phyloP scores from a whole-genome alignment of 768 basidiomycete genomes.

The Suillus plorans region DNA sequence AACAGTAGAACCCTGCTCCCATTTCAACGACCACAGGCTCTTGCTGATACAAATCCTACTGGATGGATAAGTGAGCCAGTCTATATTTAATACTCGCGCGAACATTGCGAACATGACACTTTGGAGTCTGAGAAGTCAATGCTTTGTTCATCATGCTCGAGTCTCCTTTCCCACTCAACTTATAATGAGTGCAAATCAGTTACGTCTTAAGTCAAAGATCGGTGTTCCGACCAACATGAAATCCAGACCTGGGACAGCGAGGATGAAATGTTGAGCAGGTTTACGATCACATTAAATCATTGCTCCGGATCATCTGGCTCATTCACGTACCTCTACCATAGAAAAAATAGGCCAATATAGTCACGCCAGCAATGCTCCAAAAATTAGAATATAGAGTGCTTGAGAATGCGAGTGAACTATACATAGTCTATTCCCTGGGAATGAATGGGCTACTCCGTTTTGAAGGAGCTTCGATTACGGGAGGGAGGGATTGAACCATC shows the following conservation, averaged over 20 bases:
- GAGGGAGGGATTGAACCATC: slow-evolving; percentile 64
- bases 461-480: slow-evolving; percentile 68
- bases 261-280: too few species aligned
- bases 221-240: background rate
- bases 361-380: background rate
- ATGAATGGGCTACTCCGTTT: slow-evolving; percentile 81
- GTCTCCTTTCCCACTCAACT: background rate
- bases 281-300: background rate
- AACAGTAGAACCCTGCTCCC: background rate
- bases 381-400: background rate
- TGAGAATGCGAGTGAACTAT: slow-evolving; percentile 5
- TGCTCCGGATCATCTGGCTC: background rate
- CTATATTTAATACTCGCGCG: background rate
- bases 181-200: background rate
- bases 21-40: background rate
- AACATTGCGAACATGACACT: background rate
- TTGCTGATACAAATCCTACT: background rate
- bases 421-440: slow-evolving; percentile 55
- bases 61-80: background rate
- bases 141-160: background rate
- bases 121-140: background rate
- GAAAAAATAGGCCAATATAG: background rate
- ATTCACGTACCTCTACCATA: background rate
- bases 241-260: background rate
- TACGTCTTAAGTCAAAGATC: background rate